A percentile compares a stretch with the other conserved stretches of the same genome.
These are phyloP conservation scores for Arabidopsis hybrid DNA, from an alignment of 441 rosid species.

Conservation along the genomic window DNA sequence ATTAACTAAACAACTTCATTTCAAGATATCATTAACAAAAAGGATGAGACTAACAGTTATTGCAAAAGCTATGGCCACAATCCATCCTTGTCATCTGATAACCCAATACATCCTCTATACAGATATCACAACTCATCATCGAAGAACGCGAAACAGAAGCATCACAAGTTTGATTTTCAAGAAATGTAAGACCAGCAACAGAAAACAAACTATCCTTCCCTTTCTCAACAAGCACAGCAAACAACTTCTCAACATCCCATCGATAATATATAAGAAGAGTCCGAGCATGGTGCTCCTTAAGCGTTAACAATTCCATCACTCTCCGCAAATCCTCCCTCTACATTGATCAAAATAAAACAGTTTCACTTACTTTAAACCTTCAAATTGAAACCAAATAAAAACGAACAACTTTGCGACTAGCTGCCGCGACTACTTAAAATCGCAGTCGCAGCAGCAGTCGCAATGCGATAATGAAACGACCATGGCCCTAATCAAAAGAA, in stretches of 20 bases:
- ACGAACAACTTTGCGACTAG: too few relatives aligned
- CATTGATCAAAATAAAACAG: conserved; percentile 26
- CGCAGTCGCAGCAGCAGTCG: too few relatives aligned
- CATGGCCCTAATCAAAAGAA: neutral
- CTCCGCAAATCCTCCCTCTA: conserved; percentile 62
- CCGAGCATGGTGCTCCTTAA: conserved; percentile 88
- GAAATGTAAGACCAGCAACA: conserved; percentile 73
- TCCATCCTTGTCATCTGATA: conserved; percentile 73
- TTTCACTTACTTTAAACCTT: neutral
- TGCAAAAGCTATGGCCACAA: conserved; percentile 86
- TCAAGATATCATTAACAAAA: neutral
- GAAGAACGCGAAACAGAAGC: conserved; percentile 40
- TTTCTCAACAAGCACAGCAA: conserved; percentile 62
- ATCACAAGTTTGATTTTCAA: conserved; percentile 43
- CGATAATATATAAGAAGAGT: conserved; percentile 80
- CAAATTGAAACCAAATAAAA: neutral
- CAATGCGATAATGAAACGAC: too few relatives aligned
- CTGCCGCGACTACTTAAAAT: too few relatives aligned
- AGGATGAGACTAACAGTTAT: conserved; percentile 64
- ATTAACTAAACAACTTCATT: neutral
- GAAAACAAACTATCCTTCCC: conserved; percentile 62
- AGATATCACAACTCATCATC: conserved; percentile 63
- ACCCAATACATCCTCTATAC: conserved; percentile 72
- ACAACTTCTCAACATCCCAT: conserved; percentile 76
- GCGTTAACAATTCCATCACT: conserved; percentile 71